Conservation (phyloP, 2,329 filamentous ascomycete species). For the Calonectria henricotiae region DNA sequence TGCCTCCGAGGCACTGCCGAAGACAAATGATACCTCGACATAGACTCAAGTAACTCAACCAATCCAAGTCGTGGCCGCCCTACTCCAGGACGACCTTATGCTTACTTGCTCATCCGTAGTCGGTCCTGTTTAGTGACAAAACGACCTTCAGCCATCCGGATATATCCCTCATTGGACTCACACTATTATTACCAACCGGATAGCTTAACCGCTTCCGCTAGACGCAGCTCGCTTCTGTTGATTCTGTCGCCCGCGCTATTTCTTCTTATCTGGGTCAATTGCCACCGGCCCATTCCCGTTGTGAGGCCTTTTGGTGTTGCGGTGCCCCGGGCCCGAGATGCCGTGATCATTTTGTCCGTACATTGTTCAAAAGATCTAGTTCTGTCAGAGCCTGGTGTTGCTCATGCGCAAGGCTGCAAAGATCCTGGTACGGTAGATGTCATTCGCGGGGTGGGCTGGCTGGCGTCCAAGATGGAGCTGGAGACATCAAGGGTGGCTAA, state of each 20-base stretch:
- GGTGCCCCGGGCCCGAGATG: constrained; percentile 33
- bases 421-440: constrained; percentile 52
- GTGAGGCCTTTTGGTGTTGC: constrained; percentile 47
- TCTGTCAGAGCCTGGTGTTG: constrained; percentile 38
- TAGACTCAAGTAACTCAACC: constrained; percentile 38
- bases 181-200: constrained; percentile 40
- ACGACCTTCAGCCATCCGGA: constrained; percentile 29
- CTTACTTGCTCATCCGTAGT: constrained; percentile 28
- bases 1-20: constrained; percentile 50
- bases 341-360: constrained; percentile 28
- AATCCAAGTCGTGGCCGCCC: constrained; percentile 30
- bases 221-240: constrained; percentile 35
- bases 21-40: constrained; percentile 46
- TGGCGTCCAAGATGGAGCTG: constrained; percentile 45
- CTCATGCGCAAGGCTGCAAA: constrained; percentile 51
- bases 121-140: constrained; percentile 25
- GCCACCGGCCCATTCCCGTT: constrained; percentile 38
- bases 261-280: constrained; percentile 26
- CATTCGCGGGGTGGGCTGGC: constrained; percentile 50
- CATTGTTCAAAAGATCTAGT: constrained; percentile 33
- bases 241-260: constrained; percentile 38
- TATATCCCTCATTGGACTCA: constrained; percentile 39
- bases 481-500: constrained; percentile 40
- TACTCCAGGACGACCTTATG: constrained; percentile 28
- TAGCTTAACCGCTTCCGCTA: constrained; percentile 36